phyloP scores from a whole-genome alignment of 2,329 filamentous ascomycete genomes.

The Myriosclerotinia duriaeana region DNA sequence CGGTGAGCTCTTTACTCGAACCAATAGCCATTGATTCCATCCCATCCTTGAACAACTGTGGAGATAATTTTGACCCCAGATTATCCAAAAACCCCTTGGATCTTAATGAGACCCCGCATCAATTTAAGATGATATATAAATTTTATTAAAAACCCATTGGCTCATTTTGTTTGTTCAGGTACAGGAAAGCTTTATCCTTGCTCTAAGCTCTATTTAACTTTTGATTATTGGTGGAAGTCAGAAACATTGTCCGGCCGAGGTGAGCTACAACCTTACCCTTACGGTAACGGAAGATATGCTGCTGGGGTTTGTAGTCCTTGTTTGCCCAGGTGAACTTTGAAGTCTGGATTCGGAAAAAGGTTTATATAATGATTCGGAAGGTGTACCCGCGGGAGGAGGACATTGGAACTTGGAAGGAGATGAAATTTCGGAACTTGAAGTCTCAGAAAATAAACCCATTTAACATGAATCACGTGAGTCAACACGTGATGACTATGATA shows the following conservation, averaged over 20 bases:
- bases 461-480: too few species aligned
- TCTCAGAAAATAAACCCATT: too few species aligned
- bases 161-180: neutral
- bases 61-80: slow-evolving; percentile 12
- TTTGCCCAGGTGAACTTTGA: too few species aligned
- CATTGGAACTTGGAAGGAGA: too few species aligned
- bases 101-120: slow-evolving; percentile 1
- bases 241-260: neutral
- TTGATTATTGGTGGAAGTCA: slow-evolving; percentile 15
- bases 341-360: too few species aligned
- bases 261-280: neutral
- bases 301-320: too few species aligned
- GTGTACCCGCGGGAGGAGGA: too few species aligned
- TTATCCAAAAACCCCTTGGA: neutral
- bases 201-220: neutral
- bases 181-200: slow-evolving; percentile 8
- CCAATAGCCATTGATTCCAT: neutral
- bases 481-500: neutral
- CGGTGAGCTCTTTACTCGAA: neutral
- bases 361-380: too few species aligned
- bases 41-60: slow-evolving; percentile 8
- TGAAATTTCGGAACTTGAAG: too few species aligned
- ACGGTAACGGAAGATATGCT: neutral
- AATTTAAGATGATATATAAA: neutral
- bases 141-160: neutral